Conservation (phyloP, 306 rosid species). For the Abrus precatorius region DNA sequence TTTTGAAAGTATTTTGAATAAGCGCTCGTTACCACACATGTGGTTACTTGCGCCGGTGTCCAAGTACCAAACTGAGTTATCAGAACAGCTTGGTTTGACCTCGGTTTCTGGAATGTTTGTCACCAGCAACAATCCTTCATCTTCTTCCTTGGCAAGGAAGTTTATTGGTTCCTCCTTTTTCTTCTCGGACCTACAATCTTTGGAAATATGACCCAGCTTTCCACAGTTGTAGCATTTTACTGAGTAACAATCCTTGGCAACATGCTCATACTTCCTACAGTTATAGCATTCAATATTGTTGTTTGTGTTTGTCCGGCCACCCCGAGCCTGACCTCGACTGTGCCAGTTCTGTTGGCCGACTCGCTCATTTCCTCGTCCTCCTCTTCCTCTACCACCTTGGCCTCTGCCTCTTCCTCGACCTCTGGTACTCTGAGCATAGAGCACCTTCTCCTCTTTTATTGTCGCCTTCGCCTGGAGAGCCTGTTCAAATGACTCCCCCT, state of each 20-base stretch:
- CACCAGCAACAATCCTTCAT: background rate
- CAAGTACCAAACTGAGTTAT: constrained; percentile 17
- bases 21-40: background rate
- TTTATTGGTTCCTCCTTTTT: background rate
- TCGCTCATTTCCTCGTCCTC: no score
- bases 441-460: no score
- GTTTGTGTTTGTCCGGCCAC: background rate
- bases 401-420: no score
- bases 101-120: background rate
- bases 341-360: background rate
- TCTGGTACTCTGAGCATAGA: no score
- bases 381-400: no score
- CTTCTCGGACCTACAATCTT: background rate
- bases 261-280: no score
- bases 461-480: no score
- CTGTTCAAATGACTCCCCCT: no score
- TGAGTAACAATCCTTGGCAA: no score
- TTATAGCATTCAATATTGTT: background rate
- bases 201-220: no score
- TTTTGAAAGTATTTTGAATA: constrained; percentile 3
- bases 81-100: background rate
- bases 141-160: background rate
- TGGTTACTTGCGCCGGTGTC: constrained; percentile 14
- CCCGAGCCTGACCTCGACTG: background rate
- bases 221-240: no score